Conservation (phyloP, 2,329 filamentous ascomycete species). For the Calonectria hawksworthii region DNA sequence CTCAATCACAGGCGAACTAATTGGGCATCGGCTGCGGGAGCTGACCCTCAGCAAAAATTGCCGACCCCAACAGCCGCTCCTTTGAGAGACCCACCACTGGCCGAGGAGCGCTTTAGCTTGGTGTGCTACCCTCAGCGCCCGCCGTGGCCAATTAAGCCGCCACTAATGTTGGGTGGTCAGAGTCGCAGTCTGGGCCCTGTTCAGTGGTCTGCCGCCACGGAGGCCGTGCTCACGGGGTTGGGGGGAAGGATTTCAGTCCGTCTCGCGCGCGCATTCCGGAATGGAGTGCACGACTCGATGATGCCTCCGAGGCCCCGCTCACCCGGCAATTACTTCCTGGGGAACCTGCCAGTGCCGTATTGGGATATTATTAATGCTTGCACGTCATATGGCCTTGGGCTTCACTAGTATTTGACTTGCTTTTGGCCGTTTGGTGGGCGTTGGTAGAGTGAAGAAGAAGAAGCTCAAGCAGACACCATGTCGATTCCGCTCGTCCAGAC, state of each 20-base stretch:
- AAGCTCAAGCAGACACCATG: neutral
- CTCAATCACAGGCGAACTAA: neutral
- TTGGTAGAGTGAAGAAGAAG: neutral
- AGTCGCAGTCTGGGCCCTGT: neutral
- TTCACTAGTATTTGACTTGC: neutral
- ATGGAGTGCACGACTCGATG: neutral
- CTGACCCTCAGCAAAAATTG: neutral
- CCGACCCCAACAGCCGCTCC: conserved; percentile 9
- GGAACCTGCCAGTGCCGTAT: neutral
- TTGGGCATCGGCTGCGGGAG: neutral
- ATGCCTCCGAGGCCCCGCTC: conserved; percentile 12
- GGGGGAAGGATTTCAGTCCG: neutral
- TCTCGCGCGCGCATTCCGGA: neutral
- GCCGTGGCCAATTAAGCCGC: neutral
- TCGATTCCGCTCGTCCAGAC: conserved; percentile 21
- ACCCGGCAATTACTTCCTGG: neutral
- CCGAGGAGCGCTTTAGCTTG: neutral
- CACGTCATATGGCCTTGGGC: no score
- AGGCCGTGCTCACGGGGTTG: neutral
- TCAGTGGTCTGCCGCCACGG: neutral
- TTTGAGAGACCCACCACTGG: neutral
- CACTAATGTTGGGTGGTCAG: neutral
- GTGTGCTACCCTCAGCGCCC: neutral
- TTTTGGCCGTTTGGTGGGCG: neutral
- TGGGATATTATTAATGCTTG: neutral